Evolutionary conservation across 2,329 filamentous ascomycete genomes (phyloP).

Genomic region (Chrysoporthe cubensis): DNA sequence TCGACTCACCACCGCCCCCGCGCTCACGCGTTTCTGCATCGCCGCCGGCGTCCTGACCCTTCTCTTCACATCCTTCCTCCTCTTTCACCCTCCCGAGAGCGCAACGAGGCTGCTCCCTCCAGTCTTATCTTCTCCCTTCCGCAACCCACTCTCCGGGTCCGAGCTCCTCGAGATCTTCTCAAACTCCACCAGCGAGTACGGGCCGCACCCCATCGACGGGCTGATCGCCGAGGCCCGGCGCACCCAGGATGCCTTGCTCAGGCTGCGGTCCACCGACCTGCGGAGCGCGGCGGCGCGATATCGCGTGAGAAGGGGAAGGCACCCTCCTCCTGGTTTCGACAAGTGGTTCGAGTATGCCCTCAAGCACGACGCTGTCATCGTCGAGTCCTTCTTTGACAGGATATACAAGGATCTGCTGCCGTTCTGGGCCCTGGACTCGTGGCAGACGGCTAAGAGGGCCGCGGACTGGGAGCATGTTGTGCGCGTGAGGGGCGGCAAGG

Average conservation of each 20-base stretch:
- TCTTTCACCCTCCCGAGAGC: slow-evolving; percentile 22
- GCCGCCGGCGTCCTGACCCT: slow-evolving; percentile 23
- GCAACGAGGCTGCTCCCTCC: slow-evolving; percentile 19
- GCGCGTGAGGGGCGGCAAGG: slow-evolving; percentile 50
- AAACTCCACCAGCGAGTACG: slow-evolving; percentile 17
- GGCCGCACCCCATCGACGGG: slow-evolving; percentile 49
- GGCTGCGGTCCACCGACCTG: slow-evolving; percentile 48
- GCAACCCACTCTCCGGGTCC: slow-evolving; percentile 28
- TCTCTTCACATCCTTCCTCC: slow-evolving; percentile 25
- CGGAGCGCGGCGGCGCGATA: slow-evolving; percentile 50
- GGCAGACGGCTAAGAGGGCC: slow-evolving; percentile 39
- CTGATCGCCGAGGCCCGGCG: slow-evolving; percentile 47
- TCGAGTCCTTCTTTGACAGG: slow-evolving; percentile 57
- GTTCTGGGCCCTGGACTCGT: slow-evolving; percentile 57
- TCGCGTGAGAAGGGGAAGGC: slow-evolving; percentile 49
- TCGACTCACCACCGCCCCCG: slow-evolving; percentile 18
- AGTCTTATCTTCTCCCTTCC: slow-evolving; percentile 21
- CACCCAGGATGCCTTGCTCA: slow-evolving; percentile 43
- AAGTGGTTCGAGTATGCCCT: slow-evolving; percentile 51
- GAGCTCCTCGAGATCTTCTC: slow-evolving; percentile 28
- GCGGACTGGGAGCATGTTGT: slow-evolving; percentile 51
- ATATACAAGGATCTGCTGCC: slow-evolving; percentile 57
- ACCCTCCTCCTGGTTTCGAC: slow-evolving; percentile 54
- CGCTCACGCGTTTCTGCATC: slow-evolving; percentile 25
- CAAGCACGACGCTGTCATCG: slow-evolving; percentile 46